Conservation (phyloP, 2,329 filamentous ascomycete species). For the Paracamarosporium sp. region DNA sequence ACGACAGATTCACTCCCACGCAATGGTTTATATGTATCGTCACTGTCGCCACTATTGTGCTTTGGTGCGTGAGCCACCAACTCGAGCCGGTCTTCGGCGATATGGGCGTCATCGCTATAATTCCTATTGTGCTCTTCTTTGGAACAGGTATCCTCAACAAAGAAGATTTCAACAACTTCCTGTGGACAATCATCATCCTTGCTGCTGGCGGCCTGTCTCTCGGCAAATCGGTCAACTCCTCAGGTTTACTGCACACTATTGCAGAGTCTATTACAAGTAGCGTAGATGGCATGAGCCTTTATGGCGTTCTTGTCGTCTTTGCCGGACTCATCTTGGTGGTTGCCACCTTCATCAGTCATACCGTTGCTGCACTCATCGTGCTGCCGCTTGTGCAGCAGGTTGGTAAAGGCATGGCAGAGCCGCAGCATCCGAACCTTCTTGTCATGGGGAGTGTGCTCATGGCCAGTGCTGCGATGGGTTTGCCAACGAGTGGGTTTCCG, state of each 20-base stretch:
- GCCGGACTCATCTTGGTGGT: constrained; percentile 84
- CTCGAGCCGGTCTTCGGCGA: constrained; percentile 89
- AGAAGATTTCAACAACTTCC: constrained; percentile 99
- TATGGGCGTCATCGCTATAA: constrained; percentile 97
- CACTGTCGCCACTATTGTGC: constrained; percentile 80
- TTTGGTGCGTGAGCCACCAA: constrained; percentile 94
- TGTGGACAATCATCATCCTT: constrained; percentile 99
- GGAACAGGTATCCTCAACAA: constrained; percentile 95
- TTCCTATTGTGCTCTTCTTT: constrained; percentile 95
- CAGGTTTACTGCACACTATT: constrained; percentile 88
- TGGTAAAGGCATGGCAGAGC: constrained; percentile 81
- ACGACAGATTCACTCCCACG: constrained; percentile 83
- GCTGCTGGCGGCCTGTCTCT: constrained; percentile 91
- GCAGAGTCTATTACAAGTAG: constrained; percentile 75
- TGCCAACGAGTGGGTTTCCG: constrained; percentile 95
- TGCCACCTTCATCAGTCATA: constrained; percentile 97
- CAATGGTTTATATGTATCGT: constrained; percentile 93
- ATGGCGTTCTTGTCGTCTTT: constrained; percentile 87
- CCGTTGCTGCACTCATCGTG: constrained; percentile 93
- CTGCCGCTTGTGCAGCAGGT: constrained; percentile 89
- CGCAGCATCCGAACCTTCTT: constrained; percentile 90
- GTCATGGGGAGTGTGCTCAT: constrained; percentile 96
- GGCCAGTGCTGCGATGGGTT: constrained; percentile 96
- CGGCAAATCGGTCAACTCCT: constrained; percentile 92
- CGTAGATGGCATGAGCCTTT: constrained; percentile 81